These are phyloP conservation scores for Oryza australiensis DNA, from an alignment of 176 grass and related monocot species.

Conservation along the genomic window DNA sequence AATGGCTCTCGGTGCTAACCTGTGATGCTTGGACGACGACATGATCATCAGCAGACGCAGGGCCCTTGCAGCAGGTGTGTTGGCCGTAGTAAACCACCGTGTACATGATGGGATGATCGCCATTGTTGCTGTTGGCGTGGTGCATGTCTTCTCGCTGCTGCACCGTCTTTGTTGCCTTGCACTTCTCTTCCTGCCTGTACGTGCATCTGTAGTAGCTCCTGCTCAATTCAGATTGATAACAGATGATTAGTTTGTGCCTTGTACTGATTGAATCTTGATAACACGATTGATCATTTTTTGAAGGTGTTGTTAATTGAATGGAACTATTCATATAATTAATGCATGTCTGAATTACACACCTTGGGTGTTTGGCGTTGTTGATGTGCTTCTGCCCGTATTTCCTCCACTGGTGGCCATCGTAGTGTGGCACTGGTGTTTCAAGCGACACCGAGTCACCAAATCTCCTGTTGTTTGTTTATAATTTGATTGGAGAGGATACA, in stretches of 20 bases:
- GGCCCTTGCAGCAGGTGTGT: slow-evolving; percentile 51
- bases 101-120: slow-evolving; percentile 10
- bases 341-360: background rate
- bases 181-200: slow-evolving; percentile 36
- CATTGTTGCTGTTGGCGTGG: background rate
- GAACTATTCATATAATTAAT: background rate
- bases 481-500: background rate
- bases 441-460: slow-evolving; percentile 29
- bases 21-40: background rate
- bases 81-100: slow-evolving; percentile 34
- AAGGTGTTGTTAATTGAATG: background rate
- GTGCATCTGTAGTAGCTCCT: slow-evolving; percentile 46
- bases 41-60: background rate
- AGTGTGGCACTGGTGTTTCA: slow-evolving; percentile 40
- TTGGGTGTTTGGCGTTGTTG: slow-evolving; percentile 40
- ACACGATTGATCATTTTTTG: background rate
- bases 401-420: slow-evolving; percentile 55
- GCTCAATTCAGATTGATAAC: background rate
- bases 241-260: too few species aligned
- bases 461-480: slow-evolving; percentile 27
- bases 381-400: slow-evolving; percentile 65
- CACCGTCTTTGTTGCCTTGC: slow-evolving; percentile 38
- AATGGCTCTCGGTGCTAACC: background rate
- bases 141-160: slow-evolving; percentile 3
- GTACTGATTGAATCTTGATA: too few species aligned